Evolutionary conservation across 305 asterid genomes (phyloP), one percentile per base, ranked within the genome.

Genomic region (Fraxinus nigra): DNA sequence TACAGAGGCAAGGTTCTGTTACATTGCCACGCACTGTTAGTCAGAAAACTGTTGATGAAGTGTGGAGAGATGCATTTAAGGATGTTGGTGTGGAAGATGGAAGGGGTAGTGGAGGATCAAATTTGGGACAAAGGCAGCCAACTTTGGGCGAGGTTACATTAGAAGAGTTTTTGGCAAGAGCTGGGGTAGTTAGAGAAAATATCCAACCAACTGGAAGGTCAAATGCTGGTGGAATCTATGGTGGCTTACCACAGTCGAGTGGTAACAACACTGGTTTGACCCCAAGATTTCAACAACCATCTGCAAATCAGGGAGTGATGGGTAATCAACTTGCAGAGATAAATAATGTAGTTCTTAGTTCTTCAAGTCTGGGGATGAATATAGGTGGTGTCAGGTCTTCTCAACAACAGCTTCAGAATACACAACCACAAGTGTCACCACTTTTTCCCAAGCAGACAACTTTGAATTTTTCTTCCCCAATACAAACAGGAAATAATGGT

Each of bases 11-110:
- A 85, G 98, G 97, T 65, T 96, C 98, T 72, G 83, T 96, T 35
- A 91, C 98, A 24, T 82, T 96, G 79, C 99, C 98, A 0, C 86
- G 98, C 26, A 94, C 98, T 1, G 91, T 96, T 78, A 93, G 98
- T 84, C 98, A 88, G 88, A 94, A 87, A 85, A 93, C 98, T 2
- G 99, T 96, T 48, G 99, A 94, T 84, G 98, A 93, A 80, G 97
- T 94, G 77, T 96, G 98, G 98, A 94, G 89, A 89, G 98, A 93
- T 72, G 89, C 92, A 51, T 78, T 90, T 18, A 92, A 88, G 83
- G 97, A 93, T 78, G 86, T 78, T 37, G 87, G 82, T 26, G 81
- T 72, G 13, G 85, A 89, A 33, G 90, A 90, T 72, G 92, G 83
- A 73, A 88, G 34, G 76, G 81, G 54, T 69, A 46, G 73, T 26